Evolutionary conservation across 2,329 filamentous ascomycete genomes (phyloP).

Genomic region (Aureobasidium sp.): DNA sequence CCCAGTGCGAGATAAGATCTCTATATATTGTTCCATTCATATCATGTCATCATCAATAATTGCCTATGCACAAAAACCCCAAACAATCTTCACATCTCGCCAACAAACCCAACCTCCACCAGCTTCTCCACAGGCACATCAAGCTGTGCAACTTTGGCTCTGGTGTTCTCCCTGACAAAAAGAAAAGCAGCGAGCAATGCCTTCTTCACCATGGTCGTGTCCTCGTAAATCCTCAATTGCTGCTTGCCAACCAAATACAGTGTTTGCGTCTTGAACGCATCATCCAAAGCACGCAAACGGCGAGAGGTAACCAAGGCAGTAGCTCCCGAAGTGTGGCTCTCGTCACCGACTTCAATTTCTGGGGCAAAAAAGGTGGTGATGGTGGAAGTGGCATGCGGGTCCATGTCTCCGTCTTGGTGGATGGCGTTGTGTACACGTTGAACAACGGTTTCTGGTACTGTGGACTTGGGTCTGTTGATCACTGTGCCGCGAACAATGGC

Average conservation of each 20-base stretch:
- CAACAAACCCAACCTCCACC: conserved; percentile 60
- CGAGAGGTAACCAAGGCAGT: neutral
- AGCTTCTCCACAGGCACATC: conserved; percentile 51
- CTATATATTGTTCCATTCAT: neutral
- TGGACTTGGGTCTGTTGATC: neutral
- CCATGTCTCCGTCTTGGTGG: neutral
- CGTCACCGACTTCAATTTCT: neutral
- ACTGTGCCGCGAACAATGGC: conserved; percentile 16
- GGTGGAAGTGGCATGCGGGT: neutral
- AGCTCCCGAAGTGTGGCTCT: neutral
- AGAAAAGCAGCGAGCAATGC: conserved; percentile 49
- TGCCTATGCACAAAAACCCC: neutral
- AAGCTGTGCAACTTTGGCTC: conserved; percentile 58
- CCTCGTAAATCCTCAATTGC: conserved; percentile 17
- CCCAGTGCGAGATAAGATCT: neutral
- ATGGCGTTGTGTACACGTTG: neutral
- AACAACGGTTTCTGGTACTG: neutral
- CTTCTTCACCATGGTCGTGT: conserved; percentile 36
- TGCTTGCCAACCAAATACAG: conserved; percentile 24
- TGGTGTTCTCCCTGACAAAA: conserved; percentile 58
- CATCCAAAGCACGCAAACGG: conserved; percentile 16
- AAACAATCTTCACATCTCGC: neutral
- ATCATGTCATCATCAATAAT: neutral
- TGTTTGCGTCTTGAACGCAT: conserved; percentile 18
- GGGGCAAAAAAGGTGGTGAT: neutral